These are phyloP conservation scores for Lachancea kluyveri DNA, from an alignment of 805 yeast species.

Conservation along the genomic window DNA sequence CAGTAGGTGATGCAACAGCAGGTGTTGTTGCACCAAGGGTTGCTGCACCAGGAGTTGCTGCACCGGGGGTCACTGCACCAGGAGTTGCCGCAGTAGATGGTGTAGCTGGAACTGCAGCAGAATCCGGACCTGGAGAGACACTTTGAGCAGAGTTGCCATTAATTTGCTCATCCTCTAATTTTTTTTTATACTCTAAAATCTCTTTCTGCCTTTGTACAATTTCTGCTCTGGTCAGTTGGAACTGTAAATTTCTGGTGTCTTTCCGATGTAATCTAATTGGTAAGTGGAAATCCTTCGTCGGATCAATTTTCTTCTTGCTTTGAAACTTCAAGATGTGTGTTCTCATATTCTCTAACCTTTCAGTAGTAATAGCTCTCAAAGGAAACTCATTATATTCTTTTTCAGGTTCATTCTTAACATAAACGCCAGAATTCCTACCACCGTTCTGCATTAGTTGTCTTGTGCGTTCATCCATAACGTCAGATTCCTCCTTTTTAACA, in stretches of 20 bases:
- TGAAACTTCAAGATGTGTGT: conserved; percentile 81
- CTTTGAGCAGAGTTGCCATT: neutral
- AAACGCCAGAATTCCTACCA: conserved; percentile 9
- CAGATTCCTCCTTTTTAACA: conserved; percentile 32
- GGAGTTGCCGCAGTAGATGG: too few species aligned
- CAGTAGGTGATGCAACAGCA: neutral
- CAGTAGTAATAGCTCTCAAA: conserved; percentile 63
- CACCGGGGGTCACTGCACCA: too few species aligned
- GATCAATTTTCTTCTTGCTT: conserved; percentile 64
- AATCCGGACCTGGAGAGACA: too few species aligned
- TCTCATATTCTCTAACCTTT: conserved; percentile 66
- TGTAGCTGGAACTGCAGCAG: too few species aligned
- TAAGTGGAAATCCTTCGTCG: conserved; percentile 59
- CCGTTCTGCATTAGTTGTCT: conserved; percentile 18
- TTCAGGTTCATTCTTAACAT: conserved; percentile 21
- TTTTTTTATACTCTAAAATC: conserved; percentile 33
- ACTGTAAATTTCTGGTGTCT: conserved; percentile 87
- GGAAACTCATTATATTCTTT: conserved; percentile 35
- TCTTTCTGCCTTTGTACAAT: conserved; percentile 57
- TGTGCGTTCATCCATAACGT: conserved; percentile 22
- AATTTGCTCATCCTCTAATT: conserved; percentile 33
- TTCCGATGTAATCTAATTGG: conserved; percentile 89
- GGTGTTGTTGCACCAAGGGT: too few species aligned
- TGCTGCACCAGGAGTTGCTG: too few species aligned
- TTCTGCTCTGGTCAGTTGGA: conserved; percentile 73